phyloP scores from a whole-genome alignment of 805 yeast species.

The Kurtzmaniella cleridarum region DNA sequence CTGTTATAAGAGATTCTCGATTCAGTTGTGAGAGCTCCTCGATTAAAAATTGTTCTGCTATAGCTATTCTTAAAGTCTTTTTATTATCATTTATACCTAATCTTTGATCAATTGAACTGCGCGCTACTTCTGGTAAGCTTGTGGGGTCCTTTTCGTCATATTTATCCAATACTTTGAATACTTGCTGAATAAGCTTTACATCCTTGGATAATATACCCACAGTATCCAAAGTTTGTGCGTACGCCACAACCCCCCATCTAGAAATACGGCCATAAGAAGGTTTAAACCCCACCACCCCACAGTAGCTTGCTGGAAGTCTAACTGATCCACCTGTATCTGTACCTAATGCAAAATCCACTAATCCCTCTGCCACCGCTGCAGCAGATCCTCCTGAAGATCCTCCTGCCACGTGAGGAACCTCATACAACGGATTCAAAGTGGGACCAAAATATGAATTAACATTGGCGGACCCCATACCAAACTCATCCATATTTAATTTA shows the following conservation, averaged over 20 bases:
- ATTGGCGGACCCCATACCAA: constrained; percentile 91
- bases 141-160: constrained; percentile 82
- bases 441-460: constrained; percentile 54
- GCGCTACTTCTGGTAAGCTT: constrained; percentile 32
- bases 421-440: constrained; percentile 45
- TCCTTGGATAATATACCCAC: constrained; percentile 74
- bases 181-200: constrained; percentile 38
- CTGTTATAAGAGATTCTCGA: constrained; percentile 40
- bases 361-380: constrained; percentile 73
- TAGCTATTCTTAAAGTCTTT: constrained; percentile 51
- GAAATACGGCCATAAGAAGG: constrained; percentile 92
- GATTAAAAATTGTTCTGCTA: constrained; percentile 63
- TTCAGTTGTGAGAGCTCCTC: constrained; percentile 47
- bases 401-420: constrained; percentile 46
- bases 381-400: constrained; percentile 98
- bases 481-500: constrained; percentile 90
- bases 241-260: constrained; percentile 86
- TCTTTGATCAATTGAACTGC: constrained; percentile 19
- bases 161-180: constrained; percentile 51
- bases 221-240: constrained; percentile 92
- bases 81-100: constrained; percentile 9
- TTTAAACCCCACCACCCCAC: constrained; percentile 81
- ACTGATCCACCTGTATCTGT: constrained; percentile 98
- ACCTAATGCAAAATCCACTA: constrained; percentile 76
- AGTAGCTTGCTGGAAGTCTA: constrained; percentile 84